Conservation (phyloP, 495 filamentous ascomycete genomes). For the Annulohypoxylon stygium region DNA sequence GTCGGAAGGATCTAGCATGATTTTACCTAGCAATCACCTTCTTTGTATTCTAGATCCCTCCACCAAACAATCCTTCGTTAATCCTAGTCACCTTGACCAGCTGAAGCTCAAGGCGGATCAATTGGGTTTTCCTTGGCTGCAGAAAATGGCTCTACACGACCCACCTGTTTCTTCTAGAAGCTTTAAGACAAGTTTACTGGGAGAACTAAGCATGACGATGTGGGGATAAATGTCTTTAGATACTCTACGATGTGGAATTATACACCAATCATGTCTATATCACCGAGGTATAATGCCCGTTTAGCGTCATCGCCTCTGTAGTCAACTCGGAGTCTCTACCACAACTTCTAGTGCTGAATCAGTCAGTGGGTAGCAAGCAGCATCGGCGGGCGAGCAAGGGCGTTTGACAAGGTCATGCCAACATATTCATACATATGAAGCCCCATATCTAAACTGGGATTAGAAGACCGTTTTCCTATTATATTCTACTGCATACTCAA, state of each 20-base stretch:
- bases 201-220: constrained; percentile 1
- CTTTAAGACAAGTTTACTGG: constrained; percentile 2
- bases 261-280: constrained; percentile 17
- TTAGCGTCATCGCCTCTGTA: constrained; percentile 24
- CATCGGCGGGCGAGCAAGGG: constrained; percentile 12
- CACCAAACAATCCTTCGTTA: constrained; percentile 14
- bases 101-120: constrained; percentile 21
- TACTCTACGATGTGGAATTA: background rate
- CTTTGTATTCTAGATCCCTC: background rate
- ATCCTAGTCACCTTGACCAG: constrained; percentile 3
- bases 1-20: background rate
- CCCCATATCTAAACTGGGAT: background rate
- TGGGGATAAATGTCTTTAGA: background rate
- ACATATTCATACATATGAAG: constrained; percentile 8
- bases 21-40: background rate
- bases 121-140: constrained; percentile 32
- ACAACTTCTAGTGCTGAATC: background rate
- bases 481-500: constrained; percentile 1
- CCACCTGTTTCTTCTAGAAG: constrained; percentile 35
- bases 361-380: constrained; percentile 6
- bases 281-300: background rate
- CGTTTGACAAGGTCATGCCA: constrained; percentile 5
- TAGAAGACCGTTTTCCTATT: constrained; percentile 16
- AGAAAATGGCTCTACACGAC: constrained; percentile 12
- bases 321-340: constrained; percentile 1